Base-by-base conservation (phyloP, 148 eudicot genomes). In the Bassia scoparia region DNA sequence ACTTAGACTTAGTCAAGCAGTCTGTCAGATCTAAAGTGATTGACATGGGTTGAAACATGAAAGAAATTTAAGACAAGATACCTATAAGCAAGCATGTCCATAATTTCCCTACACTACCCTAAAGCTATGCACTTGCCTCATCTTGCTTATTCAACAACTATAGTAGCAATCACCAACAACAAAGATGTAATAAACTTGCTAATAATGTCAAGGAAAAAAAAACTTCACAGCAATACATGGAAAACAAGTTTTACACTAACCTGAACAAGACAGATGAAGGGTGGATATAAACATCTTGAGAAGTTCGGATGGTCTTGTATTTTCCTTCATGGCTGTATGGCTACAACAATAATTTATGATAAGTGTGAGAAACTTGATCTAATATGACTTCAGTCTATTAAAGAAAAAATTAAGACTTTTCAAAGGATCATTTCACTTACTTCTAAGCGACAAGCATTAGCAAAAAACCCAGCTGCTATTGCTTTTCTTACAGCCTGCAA, bases 261-360 rank as follows among this genome's bases (percentile, higher is more conserved):
- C 99, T 88, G 89, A 96, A 96, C 77, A 96, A 73, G 43, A 92
- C 87, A 67, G 97, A 96, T 23, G 99, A 96, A 53, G 99, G 99
- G 81, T 96, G 99, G 67, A 96, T 96, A 86, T 88, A 86, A 58
- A 92, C 99, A 70, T 96, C 99, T 82, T 92, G 90, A 62, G 97
- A 87, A 72, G 92, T 79, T 76, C 97, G 82, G 21, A 90, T 70
- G 18, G 99, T 96, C 90, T 90, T 92, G 89, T 96, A 96, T 78
- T 78, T 84, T 55, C 99, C 99, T 67, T 84, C 90, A 73, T 92
- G 97, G 74, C 97, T 90, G 83, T 80, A 96, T 49, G 96, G 81
- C 99, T 94, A 26, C 26, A 21, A 5, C 64, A 27, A 85, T 50
- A 49, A 78, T 9, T 1, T 50, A 59, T 27, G 77, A 63, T n/a